phyloP scores from a whole-genome alignment of 805 yeast species.

The Yueomyces sp. region DNA sequence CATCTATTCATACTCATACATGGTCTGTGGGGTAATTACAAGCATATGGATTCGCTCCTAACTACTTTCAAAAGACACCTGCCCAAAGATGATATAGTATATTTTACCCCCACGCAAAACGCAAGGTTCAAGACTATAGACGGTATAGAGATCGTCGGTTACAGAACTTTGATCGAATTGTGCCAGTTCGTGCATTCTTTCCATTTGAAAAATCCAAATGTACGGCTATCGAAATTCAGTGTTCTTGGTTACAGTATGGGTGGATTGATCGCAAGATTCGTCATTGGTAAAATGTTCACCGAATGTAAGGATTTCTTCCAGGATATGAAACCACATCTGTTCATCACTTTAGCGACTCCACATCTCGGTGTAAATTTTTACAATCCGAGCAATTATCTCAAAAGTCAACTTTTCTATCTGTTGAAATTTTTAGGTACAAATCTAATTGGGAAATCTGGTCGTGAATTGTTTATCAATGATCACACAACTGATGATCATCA shows the following conservation, averaged over 20 bases:
- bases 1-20: slow-evolving; percentile 66
- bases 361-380: slow-evolving; percentile 52
- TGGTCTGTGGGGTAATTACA: slow-evolving; percentile 65
- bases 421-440: slow-evolving; percentile 42
- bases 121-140: slow-evolving; percentile 70
- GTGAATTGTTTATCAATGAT: slow-evolving; percentile 52
- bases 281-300: slow-evolving; percentile 52
- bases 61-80: slow-evolving; percentile 28
- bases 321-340: slow-evolving; percentile 46
- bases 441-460: slow-evolving; percentile 55
- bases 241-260: slow-evolving; percentile 84
- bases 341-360: slow-evolving; percentile 67
- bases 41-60: slow-evolving; percentile 39
- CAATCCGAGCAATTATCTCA: slow-evolving; percentile 19
- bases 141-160: slow-evolving; percentile 65
- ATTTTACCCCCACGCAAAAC: slow-evolving; percentile 44
- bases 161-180: slow-evolving; percentile 57
- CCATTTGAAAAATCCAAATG: slow-evolving; percentile 8
- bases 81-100: slow-evolving; percentile 29
- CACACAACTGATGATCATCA: slow-evolving; percentile 15
- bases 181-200: slow-evolving; percentile 28
- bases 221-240: slow-evolving; percentile 36
- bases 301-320: slow-evolving; percentile 41
- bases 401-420: slow-evolving; percentile 10
- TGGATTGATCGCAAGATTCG: slow-evolving; percentile 70